A percentile compares a stretch with the other conserved stretches of the same genome.
These are phyloP conservation scores for Fusarium bulbicola DNA, from an alignment of 2,329 filamentous ascomycete genomes.

Conservation along the genomic window DNA sequence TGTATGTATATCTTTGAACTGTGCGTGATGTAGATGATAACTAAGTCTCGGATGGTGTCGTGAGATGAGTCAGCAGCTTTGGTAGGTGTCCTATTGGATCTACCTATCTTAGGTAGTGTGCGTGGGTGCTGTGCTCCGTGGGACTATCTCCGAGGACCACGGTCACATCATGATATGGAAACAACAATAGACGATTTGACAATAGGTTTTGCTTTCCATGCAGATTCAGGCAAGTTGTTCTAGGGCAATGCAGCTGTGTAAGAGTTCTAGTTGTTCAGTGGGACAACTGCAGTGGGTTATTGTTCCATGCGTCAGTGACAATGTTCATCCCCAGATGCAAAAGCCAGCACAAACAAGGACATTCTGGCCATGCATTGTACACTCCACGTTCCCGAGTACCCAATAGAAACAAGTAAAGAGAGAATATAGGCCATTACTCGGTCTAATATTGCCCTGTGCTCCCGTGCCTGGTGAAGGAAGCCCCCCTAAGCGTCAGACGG, in stretches of 20 bases:
- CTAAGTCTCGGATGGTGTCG: background rate
- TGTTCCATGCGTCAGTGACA: slow-evolving; percentile 2
- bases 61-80: slow-evolving; percentile 42
- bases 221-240: background rate
- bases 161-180: background rate
- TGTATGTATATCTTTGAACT: background rate
- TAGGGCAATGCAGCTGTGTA: background rate
- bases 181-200: background rate
- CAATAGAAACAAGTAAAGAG: background rate
- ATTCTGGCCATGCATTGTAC: background rate
- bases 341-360: background rate
- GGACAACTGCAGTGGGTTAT: background rate
- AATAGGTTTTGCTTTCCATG: background rate
- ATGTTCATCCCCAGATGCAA: background rate
- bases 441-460: background rate
- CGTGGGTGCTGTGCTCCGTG: background rate
- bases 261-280: background rate
- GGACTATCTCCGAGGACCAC: background rate
- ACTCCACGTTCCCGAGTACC: background rate
- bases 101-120: background rate
- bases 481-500: background rate
- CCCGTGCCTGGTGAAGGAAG: background rate
- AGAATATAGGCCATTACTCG: background rate
- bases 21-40: background rate
- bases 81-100: slow-evolving; percentile 30